Evolutionary conservation across 2,329 filamentous ascomycete species (phyloP).

Genomic region (Fusarium oligoseptatum): DNA sequence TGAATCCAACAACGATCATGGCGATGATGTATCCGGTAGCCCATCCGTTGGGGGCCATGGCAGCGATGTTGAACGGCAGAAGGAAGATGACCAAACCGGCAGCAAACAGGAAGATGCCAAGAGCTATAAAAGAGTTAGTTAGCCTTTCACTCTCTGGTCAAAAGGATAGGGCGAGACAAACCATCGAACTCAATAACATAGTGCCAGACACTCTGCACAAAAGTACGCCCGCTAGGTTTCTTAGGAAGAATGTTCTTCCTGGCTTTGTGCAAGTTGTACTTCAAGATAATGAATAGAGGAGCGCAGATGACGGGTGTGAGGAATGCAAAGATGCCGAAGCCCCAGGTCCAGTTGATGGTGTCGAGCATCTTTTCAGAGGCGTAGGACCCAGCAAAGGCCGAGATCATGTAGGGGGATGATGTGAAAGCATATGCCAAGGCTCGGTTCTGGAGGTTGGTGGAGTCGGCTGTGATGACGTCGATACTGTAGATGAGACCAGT

Average conservation of each 20-base stretch:
- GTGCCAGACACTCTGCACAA: constrained; percentile 3
- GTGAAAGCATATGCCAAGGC: constrained; percentile 55
- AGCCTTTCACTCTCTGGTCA: neutral
- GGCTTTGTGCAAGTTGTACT: constrained; percentile 10
- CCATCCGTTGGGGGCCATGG: constrained; percentile 27
- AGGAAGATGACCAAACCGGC: constrained; percentile 19
- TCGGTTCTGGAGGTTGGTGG: constrained; percentile 56
- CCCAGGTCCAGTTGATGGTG: constrained; percentile 55
- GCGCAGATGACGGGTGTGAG: constrained; percentile 2
- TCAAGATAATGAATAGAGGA: neutral
- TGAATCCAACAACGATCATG: constrained; percentile 21
- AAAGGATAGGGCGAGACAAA: neutral
- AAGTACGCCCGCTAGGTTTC: constrained; percentile 7
- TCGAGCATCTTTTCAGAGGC: constrained; percentile 65
- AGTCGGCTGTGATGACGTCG: constrained; percentile 75
- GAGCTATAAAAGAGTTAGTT: neutral
- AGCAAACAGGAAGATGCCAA: constrained; percentile 11
- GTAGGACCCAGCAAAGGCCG: constrained; percentile 66
- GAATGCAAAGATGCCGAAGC: constrained; percentile 73
- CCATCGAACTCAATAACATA: constrained; percentile 29
- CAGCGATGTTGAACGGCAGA: constrained; percentile 27
- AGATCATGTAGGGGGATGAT: constrained; percentile 59
- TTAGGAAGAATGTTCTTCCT: constrained; percentile 12
- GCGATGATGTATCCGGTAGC: constrained; percentile 27
- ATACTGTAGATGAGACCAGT: constrained; percentile 71